Percentiles rank a stretch among this genome's conserved stretches.
These are phyloP conservation scores for Zelopaecilomyces penicillatus DNA, from an alignment of 2,329 filamentous ascomycete genomes.

Conservation along the genomic window DNA sequence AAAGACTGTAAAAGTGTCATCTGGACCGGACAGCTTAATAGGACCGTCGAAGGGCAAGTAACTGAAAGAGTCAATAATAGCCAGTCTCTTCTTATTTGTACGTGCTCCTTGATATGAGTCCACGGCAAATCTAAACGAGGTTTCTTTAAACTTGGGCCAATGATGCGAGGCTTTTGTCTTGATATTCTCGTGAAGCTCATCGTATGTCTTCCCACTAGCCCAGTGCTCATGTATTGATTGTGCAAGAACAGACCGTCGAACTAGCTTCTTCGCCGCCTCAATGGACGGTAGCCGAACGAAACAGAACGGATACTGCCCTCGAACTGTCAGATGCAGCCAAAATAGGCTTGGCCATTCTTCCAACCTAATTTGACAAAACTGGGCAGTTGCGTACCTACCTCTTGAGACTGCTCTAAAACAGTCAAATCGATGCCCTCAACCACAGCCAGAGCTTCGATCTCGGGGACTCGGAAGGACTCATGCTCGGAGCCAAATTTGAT, in stretches of 20 bases:
- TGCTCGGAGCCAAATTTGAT: conserved; percentile 85
- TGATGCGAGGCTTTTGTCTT: conserved; percentile 47
- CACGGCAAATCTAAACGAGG: conserved; percentile 75
- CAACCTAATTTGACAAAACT: conserved; percentile 3
- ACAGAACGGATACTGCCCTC: conserved; percentile 71
- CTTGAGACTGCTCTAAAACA: conserved; percentile 64
- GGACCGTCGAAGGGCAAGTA: conserved; percentile 72
- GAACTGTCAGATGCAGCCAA: too few relatives aligned
- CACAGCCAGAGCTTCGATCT: conserved; percentile 71
- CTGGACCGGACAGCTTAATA: conserved; percentile 66
- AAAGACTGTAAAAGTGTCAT: conserved; percentile 69
- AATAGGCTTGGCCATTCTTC: too few relatives aligned
- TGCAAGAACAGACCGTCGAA: conserved; percentile 70
- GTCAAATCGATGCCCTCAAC: conserved; percentile 59
- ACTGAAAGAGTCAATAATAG: conserved; percentile 72
- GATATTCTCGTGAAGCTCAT: conserved; percentile 60
- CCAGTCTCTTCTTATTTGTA: conserved; percentile 51
- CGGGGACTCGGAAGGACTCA: conserved; percentile 80
- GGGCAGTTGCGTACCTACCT: conserved; percentile 46
- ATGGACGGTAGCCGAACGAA: conserved; percentile 61
- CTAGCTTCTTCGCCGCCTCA: conserved; percentile 55
- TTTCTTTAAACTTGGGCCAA: conserved; percentile 57
- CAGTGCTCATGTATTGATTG: conserved; percentile 85
- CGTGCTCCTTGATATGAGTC: conserved; percentile 76
- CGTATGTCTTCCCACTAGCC: conserved; percentile 62